phyloP scores from a whole-genome alignment of 257 asterid species.

The Ilex aquifolium region DNA sequence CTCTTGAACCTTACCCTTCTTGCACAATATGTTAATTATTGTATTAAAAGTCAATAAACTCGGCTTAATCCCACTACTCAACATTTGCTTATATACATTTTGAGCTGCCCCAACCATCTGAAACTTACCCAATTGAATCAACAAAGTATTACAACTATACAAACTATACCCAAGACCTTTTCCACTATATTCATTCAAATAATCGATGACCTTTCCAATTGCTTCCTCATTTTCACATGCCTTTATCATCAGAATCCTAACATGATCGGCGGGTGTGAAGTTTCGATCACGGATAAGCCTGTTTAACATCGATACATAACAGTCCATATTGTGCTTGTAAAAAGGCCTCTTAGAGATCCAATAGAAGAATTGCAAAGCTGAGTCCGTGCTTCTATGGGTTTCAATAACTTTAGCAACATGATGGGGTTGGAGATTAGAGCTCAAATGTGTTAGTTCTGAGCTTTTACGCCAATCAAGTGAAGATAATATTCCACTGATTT shows the following conservation, averaged over 20 bases:
- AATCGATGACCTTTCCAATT: slow-evolving; percentile 44
- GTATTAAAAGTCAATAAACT: slow-evolving; percentile 71
- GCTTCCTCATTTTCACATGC: slow-evolving; percentile 54
- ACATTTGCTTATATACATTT: slow-evolving; percentile 38
- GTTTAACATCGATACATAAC: slow-evolving; percentile 65
- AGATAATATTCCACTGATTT: slow-evolving; percentile 52
- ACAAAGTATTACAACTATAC: slow-evolving; percentile 70
- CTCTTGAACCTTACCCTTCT: slow-evolving; percentile 69
- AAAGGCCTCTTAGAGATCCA: slow-evolving; percentile 78
- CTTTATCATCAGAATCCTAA: slow-evolving; percentile 72
- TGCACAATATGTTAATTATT: slow-evolving; percentile 74
- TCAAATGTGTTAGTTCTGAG: slow-evolving; percentile 49
- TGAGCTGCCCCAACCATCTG: slow-evolving; percentile 60
- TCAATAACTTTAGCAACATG: slow-evolving; percentile 55
- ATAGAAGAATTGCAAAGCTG: slow-evolving; percentile 55
- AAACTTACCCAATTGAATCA: slow-evolving; percentile 78
- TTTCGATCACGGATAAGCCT: slow-evolving; percentile 57
- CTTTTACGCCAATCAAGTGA: slow-evolving; percentile 55
- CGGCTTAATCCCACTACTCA: slow-evolving; percentile 53
- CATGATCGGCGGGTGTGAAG: slow-evolving; percentile 66
- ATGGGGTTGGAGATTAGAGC: slow-evolving; percentile 46
- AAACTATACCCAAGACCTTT: slow-evolving; percentile 42
- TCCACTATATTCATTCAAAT: slow-evolving; percentile 43
- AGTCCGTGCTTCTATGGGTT: slow-evolving; percentile 35
- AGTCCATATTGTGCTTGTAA: slow-evolving; percentile 75